Base-by-base conservation (phyloP, 2,329 filamentous ascomycete genomes). In the Colletotrichum ledebouriae region DNA sequence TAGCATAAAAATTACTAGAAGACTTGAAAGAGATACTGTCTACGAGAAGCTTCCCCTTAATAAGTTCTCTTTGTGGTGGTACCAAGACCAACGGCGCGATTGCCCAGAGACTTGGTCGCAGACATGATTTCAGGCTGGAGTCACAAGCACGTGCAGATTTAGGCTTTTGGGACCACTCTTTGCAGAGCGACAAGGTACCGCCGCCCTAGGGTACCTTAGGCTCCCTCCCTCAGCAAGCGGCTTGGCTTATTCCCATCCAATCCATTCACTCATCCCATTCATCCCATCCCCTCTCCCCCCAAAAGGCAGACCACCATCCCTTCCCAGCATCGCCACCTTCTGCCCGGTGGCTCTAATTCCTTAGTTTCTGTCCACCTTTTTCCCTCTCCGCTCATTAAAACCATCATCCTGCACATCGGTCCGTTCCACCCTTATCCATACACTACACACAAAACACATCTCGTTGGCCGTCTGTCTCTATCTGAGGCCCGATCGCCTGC, bases 141-240 rank as follows among this genome's bases (percentile, higher is more conserved):
- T 69, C 66, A 69, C 61, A 61, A 69, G 66, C 55, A 66, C 62
- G n/a, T n/a, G 47, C 65, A 44, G 59, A 68, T 60, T 65, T 29
- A 65, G 39, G 34, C 63, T 61, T 53, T 52, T 7, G 59, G 25
- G 39, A 11, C 44, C 46, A 49, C 58, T 47, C 50, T 60, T 42
- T 50, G 22, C 25, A 33, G 47, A 22, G 12, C 34, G 29, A 29
- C 17, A 53, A 29, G 49, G 49, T 49, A 29, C 44, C 10, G 22
- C 58, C 13, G 22, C 22, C 22, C 22, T 22, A 22, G 0, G 3
- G 3, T 22, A 15, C 47, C 59, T 46, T 61, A 17, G 59, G 55
- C 47, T 58, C 47, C 55, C 47, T 52, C 56, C 47, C 25, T 50
- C 58, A 58, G 46, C 53, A 56, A 29, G 53, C 60, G 63, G 63